These are phyloP conservation scores for Xylariaceae sp. DNA, from an alignment of 2,329 filamentous ascomycete species.

Conservation along the genomic window DNA sequence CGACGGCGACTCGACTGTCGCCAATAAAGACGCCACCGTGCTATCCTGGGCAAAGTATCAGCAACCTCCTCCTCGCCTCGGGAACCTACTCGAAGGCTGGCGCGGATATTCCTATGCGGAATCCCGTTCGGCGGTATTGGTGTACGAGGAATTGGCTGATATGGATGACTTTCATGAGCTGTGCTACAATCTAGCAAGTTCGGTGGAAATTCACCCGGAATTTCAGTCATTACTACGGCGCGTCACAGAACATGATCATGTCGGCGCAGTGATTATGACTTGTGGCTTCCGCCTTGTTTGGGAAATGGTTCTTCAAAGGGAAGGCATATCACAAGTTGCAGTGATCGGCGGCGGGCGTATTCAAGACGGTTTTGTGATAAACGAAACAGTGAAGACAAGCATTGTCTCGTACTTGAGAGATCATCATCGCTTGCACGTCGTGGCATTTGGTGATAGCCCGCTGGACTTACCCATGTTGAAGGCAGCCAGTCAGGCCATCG, in stretches of 20 bases:
- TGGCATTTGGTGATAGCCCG: slow-evolving; percentile 58
- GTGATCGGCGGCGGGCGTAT: slow-evolving; percentile 52
- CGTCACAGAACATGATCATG: slow-evolving; percentile 29
- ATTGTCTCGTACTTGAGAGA: slow-evolving; percentile 41
- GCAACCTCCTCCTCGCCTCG: slow-evolving; percentile 24
- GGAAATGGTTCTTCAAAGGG: slow-evolving; percentile 47
- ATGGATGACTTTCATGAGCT: slow-evolving; percentile 37
- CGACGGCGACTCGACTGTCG: slow-evolving; percentile 56
- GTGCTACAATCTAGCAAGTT: slow-evolving; percentile 42
- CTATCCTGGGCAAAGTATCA: slow-evolving; percentile 44
- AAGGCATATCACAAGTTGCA: slow-evolving; percentile 40
- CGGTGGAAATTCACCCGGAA: slow-evolving; percentile 43
- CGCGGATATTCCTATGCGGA: slow-evolving; percentile 49
- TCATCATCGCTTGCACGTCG: slow-evolving; percentile 37
- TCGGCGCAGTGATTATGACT: slow-evolving; percentile 50
- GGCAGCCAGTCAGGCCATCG: slow-evolving; percentile 48
- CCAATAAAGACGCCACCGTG: slow-evolving; percentile 44
- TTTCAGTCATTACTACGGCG: slow-evolving; percentile 41
- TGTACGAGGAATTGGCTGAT: slow-evolving; percentile 40
- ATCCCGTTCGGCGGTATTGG: slow-evolving; percentile 50
- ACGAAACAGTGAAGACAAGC: slow-evolving; percentile 43
- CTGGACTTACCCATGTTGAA: slow-evolving; percentile 56
- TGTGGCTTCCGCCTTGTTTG: slow-evolving; percentile 52
- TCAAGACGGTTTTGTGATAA: slow-evolving; percentile 47
- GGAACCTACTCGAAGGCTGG: slow-evolving; percentile 42